phyloP scores from a whole-genome alignment of 2,329 filamentous ascomycete genomes.

The Colletotrichum sp. region DNA sequence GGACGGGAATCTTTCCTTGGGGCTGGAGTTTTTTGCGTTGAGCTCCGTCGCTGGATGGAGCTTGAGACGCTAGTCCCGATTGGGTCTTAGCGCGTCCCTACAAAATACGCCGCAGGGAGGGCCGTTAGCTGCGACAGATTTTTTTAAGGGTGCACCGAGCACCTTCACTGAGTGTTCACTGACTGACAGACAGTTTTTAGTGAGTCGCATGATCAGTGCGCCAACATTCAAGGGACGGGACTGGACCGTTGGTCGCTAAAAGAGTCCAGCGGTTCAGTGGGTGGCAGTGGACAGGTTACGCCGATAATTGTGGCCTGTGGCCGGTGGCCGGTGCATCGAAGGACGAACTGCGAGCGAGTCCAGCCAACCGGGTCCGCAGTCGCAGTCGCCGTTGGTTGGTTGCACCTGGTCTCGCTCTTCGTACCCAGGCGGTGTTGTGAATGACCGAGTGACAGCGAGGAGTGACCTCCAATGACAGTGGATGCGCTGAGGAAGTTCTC shows the following conservation, averaged over 20 bases:
- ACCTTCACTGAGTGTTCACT: neutral
- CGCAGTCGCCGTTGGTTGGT: neutral
- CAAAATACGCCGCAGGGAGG: conserved; percentile 22
- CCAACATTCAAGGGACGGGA: neutral
- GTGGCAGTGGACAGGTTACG: neutral
- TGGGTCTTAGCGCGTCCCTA: conserved; percentile 25
- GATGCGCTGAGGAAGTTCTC: conserved; percentile 8
- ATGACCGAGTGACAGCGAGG: neutral
- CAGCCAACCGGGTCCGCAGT: neutral
- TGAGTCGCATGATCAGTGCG: neutral
- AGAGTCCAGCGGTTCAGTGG: neutral
- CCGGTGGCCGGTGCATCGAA: neutral
- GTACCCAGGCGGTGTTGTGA: neutral
- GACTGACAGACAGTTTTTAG: neutral
- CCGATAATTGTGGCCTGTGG: conserved; percentile 6
- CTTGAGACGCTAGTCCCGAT: conserved; percentile 35
- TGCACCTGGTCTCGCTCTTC: no score
- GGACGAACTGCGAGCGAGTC: neutral
- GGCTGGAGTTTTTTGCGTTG: conserved; percentile 48
- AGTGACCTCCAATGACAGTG: neutral
- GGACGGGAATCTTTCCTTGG: conserved; percentile 39
- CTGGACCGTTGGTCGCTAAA: neutral
- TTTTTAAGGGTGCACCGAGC: neutral
- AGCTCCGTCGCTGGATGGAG: conserved; percentile 41
- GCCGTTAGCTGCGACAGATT: conserved; percentile 4